Evolutionary conservation across 345 rosid species (phyloP), one percentile per base, ranked within the genome.

Genomic region (Nephelium lappaceum): DNA sequence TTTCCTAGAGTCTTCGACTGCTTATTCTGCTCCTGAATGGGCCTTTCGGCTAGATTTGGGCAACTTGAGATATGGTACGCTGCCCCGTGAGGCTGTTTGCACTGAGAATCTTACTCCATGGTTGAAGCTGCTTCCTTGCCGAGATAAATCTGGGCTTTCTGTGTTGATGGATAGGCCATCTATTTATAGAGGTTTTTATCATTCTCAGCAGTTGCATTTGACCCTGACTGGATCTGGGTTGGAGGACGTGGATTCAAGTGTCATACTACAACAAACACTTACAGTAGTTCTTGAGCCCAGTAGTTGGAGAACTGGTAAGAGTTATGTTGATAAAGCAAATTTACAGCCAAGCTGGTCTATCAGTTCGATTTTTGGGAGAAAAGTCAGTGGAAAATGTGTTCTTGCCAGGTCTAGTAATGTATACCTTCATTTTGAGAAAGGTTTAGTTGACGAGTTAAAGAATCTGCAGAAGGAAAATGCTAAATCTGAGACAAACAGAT

Each of bases 31-130:
- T 71, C 98, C 98, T 24, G 81, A 89, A 69, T 93, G 93, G 98
- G 89, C 94, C 72, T 94, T 96, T 65, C 86, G 85, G 71, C 85
- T 81, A 15, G 86, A 88, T 47, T 76, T 87, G 19, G 93, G 91
- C 57, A 88, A 87, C 72, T 71, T 96, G 84, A 88, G 98, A 81
- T 91, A 96, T 79, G 98, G 99, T 61, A 83, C 90, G 53, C 75
- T 96, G 90, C 99, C 99, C 5, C 97, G 98, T 70, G 99, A 96
- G 86, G 98, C 99, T 83, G 97, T 94, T 70, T 96, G 98, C 86
- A 96, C 99, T 5, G 99, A 96, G 90, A 96, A 96, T 78, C 86
- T 96, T 79, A 96, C 98, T 78, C 98, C 99, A 18, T 96, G 99
- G 99, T 85, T 96, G 79, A 96, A 94, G 92, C 87, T 96, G 62